Percentiles rank a stretch among this genome's conserved stretches.
Conservation (phyloP, 768 basidiomycete species). For the Solioccasus polychromus region DNA sequence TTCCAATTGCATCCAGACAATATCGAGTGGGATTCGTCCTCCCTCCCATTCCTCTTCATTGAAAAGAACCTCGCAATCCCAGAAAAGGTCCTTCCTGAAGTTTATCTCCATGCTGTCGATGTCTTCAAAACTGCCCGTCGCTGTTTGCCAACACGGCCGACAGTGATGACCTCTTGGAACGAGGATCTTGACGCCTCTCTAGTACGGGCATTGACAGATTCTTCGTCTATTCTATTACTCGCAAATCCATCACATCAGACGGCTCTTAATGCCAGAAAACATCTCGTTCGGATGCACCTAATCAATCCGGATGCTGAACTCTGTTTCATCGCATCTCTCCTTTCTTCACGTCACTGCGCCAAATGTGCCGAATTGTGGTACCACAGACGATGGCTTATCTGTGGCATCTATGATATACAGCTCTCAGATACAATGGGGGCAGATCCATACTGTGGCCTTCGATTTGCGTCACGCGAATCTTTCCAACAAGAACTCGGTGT, state of each 20-base stretch:
- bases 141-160: background rate
- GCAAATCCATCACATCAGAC: constrained; percentile 70
- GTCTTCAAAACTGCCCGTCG: constrained; percentile 33
- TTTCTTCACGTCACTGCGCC: constrained; percentile 50
- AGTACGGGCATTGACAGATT: constrained; percentile 24
- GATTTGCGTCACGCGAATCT: constrained; percentile 30
- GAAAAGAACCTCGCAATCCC: constrained; percentile 67
- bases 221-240: constrained; percentile 53
- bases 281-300: constrained; percentile 38
- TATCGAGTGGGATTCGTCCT: constrained; percentile 14
- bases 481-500: constrained; percentile 49
- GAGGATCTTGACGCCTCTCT: constrained; percentile 4
- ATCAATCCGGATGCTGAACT: constrained; percentile 49
- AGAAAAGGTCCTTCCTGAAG: constrained; percentile 48
- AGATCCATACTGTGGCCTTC: constrained; percentile 1
- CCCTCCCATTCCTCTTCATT: constrained; percentile 51
- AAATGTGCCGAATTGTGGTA: constrained; percentile 72
- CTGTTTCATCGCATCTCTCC: constrained; percentile 42
- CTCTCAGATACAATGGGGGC: background rate
- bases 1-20: constrained; percentile 29
- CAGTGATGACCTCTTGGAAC: background rate
- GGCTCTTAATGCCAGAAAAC: constrained; percentile 60
- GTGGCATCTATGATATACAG: constrained; percentile 28
- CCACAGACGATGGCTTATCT: constrained; percentile 65
- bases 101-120: constrained; percentile 46